These are phyloP conservation scores for Colletotrichum orbiculare DNA, from an alignment of 2,329 filamentous ascomycete genomes.

Conservation along the genomic window DNA sequence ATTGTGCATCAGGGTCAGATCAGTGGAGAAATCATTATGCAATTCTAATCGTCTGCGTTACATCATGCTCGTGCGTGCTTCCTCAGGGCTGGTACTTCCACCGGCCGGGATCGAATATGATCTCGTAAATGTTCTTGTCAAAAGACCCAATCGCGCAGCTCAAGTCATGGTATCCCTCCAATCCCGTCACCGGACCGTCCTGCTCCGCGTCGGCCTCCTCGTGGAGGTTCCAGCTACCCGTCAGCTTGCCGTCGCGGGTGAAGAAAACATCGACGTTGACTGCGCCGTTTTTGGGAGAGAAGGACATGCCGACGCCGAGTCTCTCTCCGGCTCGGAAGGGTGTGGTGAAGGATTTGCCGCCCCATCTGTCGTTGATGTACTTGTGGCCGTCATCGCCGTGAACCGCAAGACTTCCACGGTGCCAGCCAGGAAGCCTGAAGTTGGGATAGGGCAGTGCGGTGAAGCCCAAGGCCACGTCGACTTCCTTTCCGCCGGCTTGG, in stretches of 20 bases:
- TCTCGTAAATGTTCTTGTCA: constrained; percentile 75
- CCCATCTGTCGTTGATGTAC: constrained; percentile 80
- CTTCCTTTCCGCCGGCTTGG: constrained; percentile 53
- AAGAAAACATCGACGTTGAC: constrained; percentile 74
- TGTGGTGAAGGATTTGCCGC: constrained; percentile 74
- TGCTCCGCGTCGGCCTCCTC: constrained; percentile 76
- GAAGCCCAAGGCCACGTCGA: constrained; percentile 74
- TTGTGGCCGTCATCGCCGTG: constrained; percentile 83
- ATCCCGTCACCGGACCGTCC: constrained; percentile 71
- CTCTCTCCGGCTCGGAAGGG: constrained; percentile 74
- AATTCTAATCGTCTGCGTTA: too few relatives aligned
- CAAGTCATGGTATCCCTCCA: constrained; percentile 78
- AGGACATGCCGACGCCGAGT: constrained; percentile 78
- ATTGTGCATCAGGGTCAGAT: background rate
- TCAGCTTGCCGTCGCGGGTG: constrained; percentile 71
- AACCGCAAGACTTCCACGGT: constrained; percentile 78
- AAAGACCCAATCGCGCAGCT: constrained; percentile 78
- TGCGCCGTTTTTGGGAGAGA: constrained; percentile 53
- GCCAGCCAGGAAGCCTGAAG: constrained; percentile 85
- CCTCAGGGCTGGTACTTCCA: constrained; percentile 63
- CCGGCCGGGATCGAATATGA: constrained; percentile 67
- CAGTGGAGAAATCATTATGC: too few relatives aligned
- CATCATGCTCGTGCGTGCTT: too few relatives aligned
- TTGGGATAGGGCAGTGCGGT: constrained; percentile 79
- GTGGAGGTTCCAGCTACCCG: constrained; percentile 76